Conservation (phyloP, 345 rosid genomes). For the Streptanthus diversifolius region DNA sequence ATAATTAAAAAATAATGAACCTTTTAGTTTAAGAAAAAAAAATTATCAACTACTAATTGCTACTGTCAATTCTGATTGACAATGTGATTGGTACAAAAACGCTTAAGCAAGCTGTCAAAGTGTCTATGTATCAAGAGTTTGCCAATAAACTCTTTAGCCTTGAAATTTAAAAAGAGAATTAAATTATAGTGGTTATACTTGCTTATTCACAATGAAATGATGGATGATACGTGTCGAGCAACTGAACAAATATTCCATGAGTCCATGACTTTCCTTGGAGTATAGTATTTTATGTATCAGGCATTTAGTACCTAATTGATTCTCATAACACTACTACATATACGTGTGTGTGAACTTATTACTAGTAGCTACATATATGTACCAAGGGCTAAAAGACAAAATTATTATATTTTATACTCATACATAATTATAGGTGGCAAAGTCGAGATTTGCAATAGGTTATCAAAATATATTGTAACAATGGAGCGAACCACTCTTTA, state of each 20-base stretch:
- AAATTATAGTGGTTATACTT: constrained; percentile 15
- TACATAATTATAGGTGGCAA: not conserved
- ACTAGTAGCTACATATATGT: not conserved
- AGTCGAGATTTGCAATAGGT: not conserved
- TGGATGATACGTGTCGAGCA: constrained; percentile 21
- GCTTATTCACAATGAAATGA: constrained; percentile 13
- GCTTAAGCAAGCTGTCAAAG: not conserved
- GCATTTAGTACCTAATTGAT: constrained; percentile 18
- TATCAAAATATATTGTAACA: not conserved
- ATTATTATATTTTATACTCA: not conserved
- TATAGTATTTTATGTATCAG: constrained; percentile 3
- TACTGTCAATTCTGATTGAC: too few species aligned
- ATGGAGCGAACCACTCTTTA: not conserved
- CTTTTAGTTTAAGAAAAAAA: not conserved
- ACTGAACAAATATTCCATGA: not conserved
- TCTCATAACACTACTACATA: not conserved
- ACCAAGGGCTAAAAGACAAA: not conserved
- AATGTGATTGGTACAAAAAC: not conserved
- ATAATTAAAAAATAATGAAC: not conserved
- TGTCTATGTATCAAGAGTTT: not conserved
- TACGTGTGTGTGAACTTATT: constrained; percentile 5
- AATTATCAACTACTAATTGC: not conserved
- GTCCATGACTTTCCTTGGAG: not conserved
- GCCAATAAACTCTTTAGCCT: not conserved
- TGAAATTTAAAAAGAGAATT: not conserved